Evolutionary conservation across 1,139 yeast species (phyloP), one percentile per base, ranked within the genome.

Genomic region (Yamadazyma diddensiae): DNA sequence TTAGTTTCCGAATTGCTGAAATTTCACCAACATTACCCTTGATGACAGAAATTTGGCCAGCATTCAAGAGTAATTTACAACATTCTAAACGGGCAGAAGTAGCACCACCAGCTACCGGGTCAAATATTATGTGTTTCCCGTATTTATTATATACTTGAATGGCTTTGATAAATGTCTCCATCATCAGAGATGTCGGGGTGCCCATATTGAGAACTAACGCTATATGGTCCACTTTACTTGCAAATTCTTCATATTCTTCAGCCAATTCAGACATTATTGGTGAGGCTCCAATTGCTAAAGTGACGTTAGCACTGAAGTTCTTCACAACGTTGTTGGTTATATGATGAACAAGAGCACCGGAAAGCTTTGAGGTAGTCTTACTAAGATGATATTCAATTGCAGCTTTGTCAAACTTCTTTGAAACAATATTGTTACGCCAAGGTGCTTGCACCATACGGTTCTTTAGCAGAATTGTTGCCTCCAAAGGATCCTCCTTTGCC

Each of bases 81-180:
- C 78, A 64, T 3, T 57, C 52, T 22, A 66, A 60, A 38, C 97
- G 65, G 7, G 77, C 73, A 2, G 50, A 42, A 0, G 95, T 72
- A 0, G 96, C 96, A 18, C 95, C 95, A 26, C 82, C 87, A 1
- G 92, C 97, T 10, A 90, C 97, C 0, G 97, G 97, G 52, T 90
- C 97, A 46, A 83, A 80, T 0, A 88, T 75, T 24, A 87, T 71
- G 5, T 85, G 90, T 34, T 70, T 68, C 6, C 77, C 74, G 12
- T 59, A 49, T 16, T 53, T 53, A 50, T 82, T 83, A 52, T 88
- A 87, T 1, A 71, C 73, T 5, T 52, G 48, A 24, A 83, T 56
- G 0, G 94, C 95, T 5, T 53, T 51, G 18, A 62, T 47, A 45
- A 75, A 76, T 35, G 71, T 60, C 1, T 59, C 61, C 40, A 78